These are phyloP conservation scores for Lentithecium fluviatile DNA, from an alignment of 495 filamentous ascomycete genomes.

Conservation along the genomic window DNA sequence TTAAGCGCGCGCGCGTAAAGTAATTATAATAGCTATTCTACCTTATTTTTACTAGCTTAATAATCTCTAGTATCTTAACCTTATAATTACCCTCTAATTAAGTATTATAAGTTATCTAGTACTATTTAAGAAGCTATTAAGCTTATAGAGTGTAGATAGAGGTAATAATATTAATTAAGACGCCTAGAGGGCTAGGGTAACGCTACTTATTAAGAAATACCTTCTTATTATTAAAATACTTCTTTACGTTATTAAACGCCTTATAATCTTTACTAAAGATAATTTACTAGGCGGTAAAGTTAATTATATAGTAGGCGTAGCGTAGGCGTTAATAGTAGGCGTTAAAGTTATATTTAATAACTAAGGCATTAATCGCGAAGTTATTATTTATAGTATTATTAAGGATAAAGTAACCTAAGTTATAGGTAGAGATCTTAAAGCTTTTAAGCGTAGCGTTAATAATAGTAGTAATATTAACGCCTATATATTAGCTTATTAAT, in stretches of 20 bases:
- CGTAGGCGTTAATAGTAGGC: too few relatives aligned
- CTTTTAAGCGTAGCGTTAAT: background rate
- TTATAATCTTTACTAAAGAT: conserved; percentile 12
- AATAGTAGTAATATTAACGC: too few relatives aligned
- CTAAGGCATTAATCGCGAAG: background rate
- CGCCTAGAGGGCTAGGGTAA: background rate
- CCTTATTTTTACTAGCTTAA: too few relatives aligned
- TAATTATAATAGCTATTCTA: too few relatives aligned
- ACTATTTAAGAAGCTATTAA: background rate
- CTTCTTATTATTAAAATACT: conserved; percentile 3
- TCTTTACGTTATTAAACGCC: too few relatives aligned
- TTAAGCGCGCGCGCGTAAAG: too few relatives aligned
- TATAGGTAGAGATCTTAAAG: background rate
- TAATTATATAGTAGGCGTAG: conserved; percentile 15
- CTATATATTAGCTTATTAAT: conserved; percentile 1
- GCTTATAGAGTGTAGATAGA: conserved; percentile 9
- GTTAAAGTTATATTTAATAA: conserved; percentile 1
- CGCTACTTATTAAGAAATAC: background rate
- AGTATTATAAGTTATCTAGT: background rate
- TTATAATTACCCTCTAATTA: too few relatives aligned
- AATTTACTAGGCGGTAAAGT: conserved; percentile 4
- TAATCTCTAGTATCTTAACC: too few relatives aligned
- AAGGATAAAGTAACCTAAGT: conserved; percentile 14
- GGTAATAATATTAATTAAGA: conserved; percentile 8
- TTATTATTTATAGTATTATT: conserved; percentile 14